Evolutionary conservation across 1,284 basidiomycete species (phyloP), one percentile per base, ranked within the genome.

Genomic region (Cerrena zonata): DNA sequence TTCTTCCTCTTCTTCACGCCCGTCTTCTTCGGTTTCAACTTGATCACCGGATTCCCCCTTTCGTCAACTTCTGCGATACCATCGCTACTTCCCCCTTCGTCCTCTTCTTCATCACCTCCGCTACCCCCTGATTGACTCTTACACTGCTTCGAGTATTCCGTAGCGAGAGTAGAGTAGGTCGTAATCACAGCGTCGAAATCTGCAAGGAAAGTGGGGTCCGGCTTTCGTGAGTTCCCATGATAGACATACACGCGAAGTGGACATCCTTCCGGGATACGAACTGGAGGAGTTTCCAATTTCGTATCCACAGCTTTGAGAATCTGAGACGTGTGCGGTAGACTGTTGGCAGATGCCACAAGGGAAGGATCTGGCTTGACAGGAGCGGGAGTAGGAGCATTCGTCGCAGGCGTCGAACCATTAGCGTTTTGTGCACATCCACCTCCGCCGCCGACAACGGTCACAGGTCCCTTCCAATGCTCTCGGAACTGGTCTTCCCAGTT

Each of bases 401-500:
- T 48, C n/a, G n/a, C n/a, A n/a, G n/a, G n/a, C n/a, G n/a, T n/a
- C n/a, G n/a, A n/a, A n/a, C n/a, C n/a, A n/a, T n/a, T n/a, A n/a
- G n/a, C n/a, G n/a, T n/a, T n/a, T 47, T 30, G 44, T 13, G 38
- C 56, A 43, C 59, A 43, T 52, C 26, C 51, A 38, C 61, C 51
- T 38, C 61, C 50, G 2, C 91, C 91, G n/a, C 91, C 91, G 46
- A 86, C 73, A 41, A 94, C 84, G 26, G 77, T 76, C 5, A 94
- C 90, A 50, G 85, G 79, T 12, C 91, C 91, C 53, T 80, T 80
- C 91, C 91, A 93, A 69, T 99, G 96, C 65, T 98, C 94, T 53
- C 86, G 81, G 65, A 99, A 90, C 68, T 99, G 96, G 56, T 96
- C 92, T 69, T 99, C 95, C 96, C 96, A 99, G 64, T 98, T 99